Evolutionary conservation across 768 basidiomycete species (phyloP).

Genomic region (Phaffia australis): DNA sequence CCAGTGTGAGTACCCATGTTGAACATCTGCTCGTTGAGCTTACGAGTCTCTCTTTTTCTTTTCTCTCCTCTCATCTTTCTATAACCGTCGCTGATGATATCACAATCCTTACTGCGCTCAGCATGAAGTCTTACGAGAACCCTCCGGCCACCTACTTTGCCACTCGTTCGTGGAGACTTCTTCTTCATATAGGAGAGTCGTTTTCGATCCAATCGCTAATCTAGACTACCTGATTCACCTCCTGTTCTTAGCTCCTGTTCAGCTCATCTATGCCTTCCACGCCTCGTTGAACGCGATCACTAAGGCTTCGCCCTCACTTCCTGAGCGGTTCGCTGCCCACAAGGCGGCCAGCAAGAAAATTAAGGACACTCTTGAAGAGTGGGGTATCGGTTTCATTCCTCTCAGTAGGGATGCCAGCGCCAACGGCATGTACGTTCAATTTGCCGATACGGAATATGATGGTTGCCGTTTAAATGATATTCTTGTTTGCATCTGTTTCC

Average conservation of each 20-base stretch:
- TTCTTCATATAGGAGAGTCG: background rate
- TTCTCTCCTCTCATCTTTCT: background rate
- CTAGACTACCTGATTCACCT: background rate
- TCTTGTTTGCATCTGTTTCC: slow-evolving; percentile 8
- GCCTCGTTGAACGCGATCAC: slow-evolving; percentile 68
- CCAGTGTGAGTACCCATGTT: slow-evolving; percentile 12
- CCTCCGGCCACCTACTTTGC: slow-evolving; percentile 82
- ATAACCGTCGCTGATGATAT: slow-evolving; percentile 65
- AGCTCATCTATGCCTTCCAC: slow-evolving; percentile 83
- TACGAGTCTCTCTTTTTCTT: background rate
- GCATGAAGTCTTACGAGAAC: slow-evolving; percentile 86
- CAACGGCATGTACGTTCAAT: slow-evolving; percentile 74
- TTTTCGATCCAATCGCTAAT: background rate
- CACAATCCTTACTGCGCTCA: slow-evolving; percentile 29
- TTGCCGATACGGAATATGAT: slow-evolving; percentile 35
- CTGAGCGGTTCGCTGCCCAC: slow-evolving; percentile 69
- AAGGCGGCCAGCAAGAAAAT: slow-evolving; percentile 55
- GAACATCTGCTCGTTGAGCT: background rate
- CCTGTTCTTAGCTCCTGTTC: slow-evolving; percentile 53
- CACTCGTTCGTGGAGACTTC: slow-evolving; percentile 42
- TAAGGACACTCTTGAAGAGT: slow-evolving; percentile 52
- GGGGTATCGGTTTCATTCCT: slow-evolving; percentile 69
- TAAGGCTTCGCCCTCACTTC: slow-evolving; percentile 50
- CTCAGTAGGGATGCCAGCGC: slow-evolving; percentile 54
- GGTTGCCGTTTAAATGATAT: slow-evolving; percentile 2